Evolutionary conservation across 1,284 basidiomycete species (phyloP), one percentile per base, ranked within the genome.

Genomic region (Crepidotus sp.): DNA sequence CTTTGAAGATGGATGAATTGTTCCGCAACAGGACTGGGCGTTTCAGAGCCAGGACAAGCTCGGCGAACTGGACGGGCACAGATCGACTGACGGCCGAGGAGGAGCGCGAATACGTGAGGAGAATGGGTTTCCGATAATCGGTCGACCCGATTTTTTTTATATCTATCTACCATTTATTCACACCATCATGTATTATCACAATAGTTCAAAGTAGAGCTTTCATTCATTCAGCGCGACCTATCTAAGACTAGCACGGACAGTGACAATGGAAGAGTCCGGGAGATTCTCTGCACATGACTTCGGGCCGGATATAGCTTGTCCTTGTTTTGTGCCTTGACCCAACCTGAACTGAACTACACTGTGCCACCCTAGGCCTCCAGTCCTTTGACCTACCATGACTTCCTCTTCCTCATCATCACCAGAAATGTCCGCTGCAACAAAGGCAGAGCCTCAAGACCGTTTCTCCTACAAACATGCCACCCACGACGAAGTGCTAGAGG

Each of bases 41-140:
- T 37, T 95, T 96, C 69, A 74, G 91, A 48, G 83, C 86, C 10
- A 73, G 93, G 42, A 90, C 90, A 6, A 92, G 87, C 57, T 93
- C 89, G 14, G 94, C 93, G 32, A 95, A 95, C 61, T 97, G 93
- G 93, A 76, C 78, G 13, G 89, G 88, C 13, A 68, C 81, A 11
- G 93, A 97, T 66, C 73, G 80, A 26, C 67, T 97, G 52, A 93
- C 90, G 6, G 63, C 70, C 27, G 77, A 83, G 51, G 93, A 97
- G 63, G 80, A 93, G 64, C 68, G 72, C 46, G 86, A 91, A 54
- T 97, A 96, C 59, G 88, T 83, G 3, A 74, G 74, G 56, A 72
- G 85, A 48, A 97, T 97, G 93, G 92, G 92, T 3, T 97, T 46
- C 27, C 49, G 40, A 27, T 48, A 19, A 21, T 29, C 11, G 18